A percentile compares a stretch with the other conserved stretches of the same genome.
Evolutionary conservation across 257 asterid genomes (phyloP).

Genomic region (Thymus mandschuricus): DNA sequence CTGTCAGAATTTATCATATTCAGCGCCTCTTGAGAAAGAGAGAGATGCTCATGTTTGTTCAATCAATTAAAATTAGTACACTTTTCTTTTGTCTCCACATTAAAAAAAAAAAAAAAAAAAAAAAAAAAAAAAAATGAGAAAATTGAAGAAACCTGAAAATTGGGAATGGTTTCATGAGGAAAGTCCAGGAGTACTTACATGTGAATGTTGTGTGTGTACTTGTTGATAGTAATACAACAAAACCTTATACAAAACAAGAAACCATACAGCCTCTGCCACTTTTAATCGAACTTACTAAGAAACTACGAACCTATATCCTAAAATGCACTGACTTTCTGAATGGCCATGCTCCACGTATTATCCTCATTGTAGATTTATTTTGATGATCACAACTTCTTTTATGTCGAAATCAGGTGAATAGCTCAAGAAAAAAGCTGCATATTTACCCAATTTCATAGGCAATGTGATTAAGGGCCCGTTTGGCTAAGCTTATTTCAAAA

Average conservation of each 20-base stretch:
- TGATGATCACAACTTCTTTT: background rate
- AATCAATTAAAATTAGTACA: slow-evolving; percentile 12
- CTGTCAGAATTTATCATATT: background rate
- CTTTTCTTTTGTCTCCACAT: background rate
- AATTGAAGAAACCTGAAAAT: background rate
- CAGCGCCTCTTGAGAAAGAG: slow-evolving; percentile 18
- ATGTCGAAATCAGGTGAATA: background rate
- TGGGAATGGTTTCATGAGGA: background rate
- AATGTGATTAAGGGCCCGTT: too few relatives aligned
- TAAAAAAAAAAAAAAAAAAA: too few relatives aligned
- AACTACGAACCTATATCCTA: background rate
- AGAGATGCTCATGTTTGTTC: slow-evolving; percentile 18
- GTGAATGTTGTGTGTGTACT: background rate
- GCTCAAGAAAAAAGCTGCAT: background rate
- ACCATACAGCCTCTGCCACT: slow-evolving; percentile 21
- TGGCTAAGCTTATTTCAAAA: too few relatives aligned
- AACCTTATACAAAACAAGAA: background rate
- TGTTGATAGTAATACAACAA: background rate
- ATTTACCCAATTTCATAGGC: background rate
- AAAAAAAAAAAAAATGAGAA: background rate
- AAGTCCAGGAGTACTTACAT: background rate
- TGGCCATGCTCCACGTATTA: background rate
- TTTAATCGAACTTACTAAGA: background rate
- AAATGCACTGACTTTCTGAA: background rate
- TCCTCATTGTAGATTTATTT: background rate